Evolutionary conservation across 768 basidiomycete species (phyloP).

Genomic region (Boletellus ananiceps): DNA sequence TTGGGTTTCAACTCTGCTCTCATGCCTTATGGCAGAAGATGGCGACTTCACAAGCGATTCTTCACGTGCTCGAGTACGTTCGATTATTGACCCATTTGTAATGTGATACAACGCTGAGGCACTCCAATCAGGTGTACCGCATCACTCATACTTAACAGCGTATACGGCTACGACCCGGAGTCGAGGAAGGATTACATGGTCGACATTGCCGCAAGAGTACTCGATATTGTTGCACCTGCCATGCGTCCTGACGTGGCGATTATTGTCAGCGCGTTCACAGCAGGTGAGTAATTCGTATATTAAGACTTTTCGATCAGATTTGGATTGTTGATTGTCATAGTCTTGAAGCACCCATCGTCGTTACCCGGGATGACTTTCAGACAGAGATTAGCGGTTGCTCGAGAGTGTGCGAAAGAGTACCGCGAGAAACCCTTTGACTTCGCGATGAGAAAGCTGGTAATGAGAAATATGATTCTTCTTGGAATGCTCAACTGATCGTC

Average conservation of each 20-base stretch:
- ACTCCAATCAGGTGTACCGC: constrained; percentile 5
- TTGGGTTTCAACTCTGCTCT: constrained; percentile 12
- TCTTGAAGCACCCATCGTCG: constrained; percentile 13
- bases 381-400: not conserved
- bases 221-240: not conserved
- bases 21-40: constrained; percentile 16
- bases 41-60: constrained; percentile 18
- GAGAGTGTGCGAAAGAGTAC: not conserved
- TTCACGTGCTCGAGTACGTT: constrained; percentile 27
- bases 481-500: not conserved
- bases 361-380: constrained; percentile 10
- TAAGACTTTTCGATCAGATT: not conserved
- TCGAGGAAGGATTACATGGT: constrained; percentile 4
- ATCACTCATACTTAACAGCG: not conserved
- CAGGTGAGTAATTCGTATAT: not conserved
- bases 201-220: not conserved
- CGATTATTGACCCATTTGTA: not conserved
- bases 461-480: not conserved
- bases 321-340: not conserved
- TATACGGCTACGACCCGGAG: constrained; percentile 9
- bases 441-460: constrained; percentile 2
- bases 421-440: constrained; percentile 1
- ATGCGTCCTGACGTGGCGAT: constrained; percentile 8
- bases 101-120: not conserved
- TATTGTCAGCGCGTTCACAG: constrained; percentile 1